phyloP scores from a whole-genome alignment of 2,329 filamentous ascomycete genomes.

The Volutella citrinella region DNA sequence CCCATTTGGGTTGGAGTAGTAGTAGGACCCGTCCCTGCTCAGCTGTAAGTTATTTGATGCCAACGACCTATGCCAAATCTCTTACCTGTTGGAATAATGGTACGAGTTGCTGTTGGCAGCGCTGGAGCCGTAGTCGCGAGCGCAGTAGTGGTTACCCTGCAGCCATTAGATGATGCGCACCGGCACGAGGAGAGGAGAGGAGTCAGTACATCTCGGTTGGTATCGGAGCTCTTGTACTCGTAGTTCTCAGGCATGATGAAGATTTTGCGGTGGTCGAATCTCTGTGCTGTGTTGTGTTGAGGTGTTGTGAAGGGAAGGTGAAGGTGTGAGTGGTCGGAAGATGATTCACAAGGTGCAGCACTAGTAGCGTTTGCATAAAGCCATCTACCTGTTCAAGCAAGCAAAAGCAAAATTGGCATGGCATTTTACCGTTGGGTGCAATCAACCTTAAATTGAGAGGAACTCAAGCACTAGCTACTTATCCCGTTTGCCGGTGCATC shows the following conservation, averaged over 20 bases:
- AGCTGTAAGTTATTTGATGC: neutral
- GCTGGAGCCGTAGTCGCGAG: constrained; percentile 58
- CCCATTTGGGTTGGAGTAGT: constrained; percentile 68
- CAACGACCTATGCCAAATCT: too few relatives aligned
- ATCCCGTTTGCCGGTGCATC: too few relatives aligned
- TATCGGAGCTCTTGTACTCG: constrained; percentile 54
- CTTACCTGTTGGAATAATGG: constrained; percentile 65
- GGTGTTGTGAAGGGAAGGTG: too few relatives aligned
- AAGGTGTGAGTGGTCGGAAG: neutral
- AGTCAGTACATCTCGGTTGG: constrained; percentile 56
- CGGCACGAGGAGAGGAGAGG: neutral
- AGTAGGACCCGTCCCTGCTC: constrained; percentile 62
- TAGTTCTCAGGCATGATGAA: constrained; percentile 26
- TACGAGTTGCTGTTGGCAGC: constrained; percentile 58
- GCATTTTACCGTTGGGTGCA: too few relatives aligned
- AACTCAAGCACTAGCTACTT: too few relatives aligned
- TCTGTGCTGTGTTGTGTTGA: too few relatives aligned
- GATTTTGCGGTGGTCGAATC: neutral
- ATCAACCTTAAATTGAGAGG: too few relatives aligned
- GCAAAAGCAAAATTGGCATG: too few relatives aligned
- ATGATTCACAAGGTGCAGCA: too few relatives aligned
- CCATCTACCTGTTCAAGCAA: too few relatives aligned
- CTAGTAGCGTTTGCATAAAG: too few relatives aligned
- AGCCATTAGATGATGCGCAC: too few relatives aligned
- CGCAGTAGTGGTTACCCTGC: constrained; percentile 67